Percentiles rank a stretch among this genome's conserved stretches.
Conservation (phyloP, 106 monocot genomes). For the Posidonia australis region DNA sequence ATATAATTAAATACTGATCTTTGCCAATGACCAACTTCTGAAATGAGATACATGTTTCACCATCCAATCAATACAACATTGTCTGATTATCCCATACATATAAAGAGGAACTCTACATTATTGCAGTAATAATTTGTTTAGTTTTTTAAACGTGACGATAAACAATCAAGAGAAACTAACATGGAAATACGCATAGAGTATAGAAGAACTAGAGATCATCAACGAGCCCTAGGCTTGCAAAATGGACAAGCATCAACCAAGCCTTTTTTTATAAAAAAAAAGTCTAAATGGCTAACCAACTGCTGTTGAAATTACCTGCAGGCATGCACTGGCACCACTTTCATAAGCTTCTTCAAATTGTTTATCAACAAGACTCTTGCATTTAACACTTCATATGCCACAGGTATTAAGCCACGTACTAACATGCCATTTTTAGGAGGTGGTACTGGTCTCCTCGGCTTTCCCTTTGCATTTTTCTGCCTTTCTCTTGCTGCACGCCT, state of each 20-base stretch:
- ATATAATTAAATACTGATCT: neutral
- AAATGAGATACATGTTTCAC: neutral
- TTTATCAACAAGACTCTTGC: slow-evolving; percentile 65
- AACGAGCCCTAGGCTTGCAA: no score
- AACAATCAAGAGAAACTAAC: no score
- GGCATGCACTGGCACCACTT: slow-evolving; percentile 70
- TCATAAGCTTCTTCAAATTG: slow-evolving; percentile 80
- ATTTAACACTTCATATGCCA: slow-evolving; percentile 86
- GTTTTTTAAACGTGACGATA: no score
- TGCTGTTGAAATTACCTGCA: slow-evolving; percentile 56
- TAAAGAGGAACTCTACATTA: no score
- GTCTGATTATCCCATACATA: no score
- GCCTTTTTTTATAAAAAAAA: no score
- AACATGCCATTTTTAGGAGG: slow-evolving; percentile 96
- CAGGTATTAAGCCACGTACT: slow-evolving; percentile 57
- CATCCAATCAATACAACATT: no score
- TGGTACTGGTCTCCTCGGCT: slow-evolving; percentile 43
- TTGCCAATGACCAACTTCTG: neutral
- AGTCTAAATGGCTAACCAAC: neutral
- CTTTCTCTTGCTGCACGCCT: slow-evolving; percentile 82
- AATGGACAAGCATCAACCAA: no score
- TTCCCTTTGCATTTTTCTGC: slow-evolving; percentile 55
- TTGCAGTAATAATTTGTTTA: no score
- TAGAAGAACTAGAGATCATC: no score
- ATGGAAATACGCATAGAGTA: no score